A percentile compares a stretch with the other conserved stretches of the same genome.
phyloP scores from a whole-genome alignment of 1,284 basidiomycete genomes.

The Cystobasidiaceae sp. region DNA sequence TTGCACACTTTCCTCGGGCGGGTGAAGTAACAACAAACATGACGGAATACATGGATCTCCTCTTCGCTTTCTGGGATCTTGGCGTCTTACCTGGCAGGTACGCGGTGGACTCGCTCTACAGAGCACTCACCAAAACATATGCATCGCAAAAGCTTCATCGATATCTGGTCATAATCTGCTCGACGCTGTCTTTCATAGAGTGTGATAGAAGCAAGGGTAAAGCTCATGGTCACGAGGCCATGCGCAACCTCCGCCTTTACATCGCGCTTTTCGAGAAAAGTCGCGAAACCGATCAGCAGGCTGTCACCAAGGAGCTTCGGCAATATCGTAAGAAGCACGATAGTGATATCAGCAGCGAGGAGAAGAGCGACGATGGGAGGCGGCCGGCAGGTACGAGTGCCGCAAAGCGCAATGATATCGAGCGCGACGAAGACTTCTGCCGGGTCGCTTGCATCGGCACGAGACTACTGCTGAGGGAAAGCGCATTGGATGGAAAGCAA shows the following conservation, averaged over 20 bases:
- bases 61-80: slow-evolving; percentile 19
- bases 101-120: slow-evolving; percentile 21
- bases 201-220: slow-evolving; percentile 1
- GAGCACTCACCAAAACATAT: slow-evolving; percentile 20
- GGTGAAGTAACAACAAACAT: slow-evolving; percentile 17
- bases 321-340: slow-evolving; percentile 27
- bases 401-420: not conserved
- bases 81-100: slow-evolving; percentile 13
- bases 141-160: slow-evolving; percentile 20
- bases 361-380: slow-evolving; percentile 34
- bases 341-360: slow-evolving; percentile 36
- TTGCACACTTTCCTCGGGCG: slow-evolving; percentile 19
- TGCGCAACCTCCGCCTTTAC: slow-evolving; percentile 71
- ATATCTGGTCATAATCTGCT: slow-evolving; percentile 10
- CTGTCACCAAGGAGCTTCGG: slow-evolving; percentile 47
- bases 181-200: slow-evolving; percentile 14
- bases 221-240: slow-evolving; percentile 5
- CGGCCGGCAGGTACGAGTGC: slow-evolving; percentile 34
- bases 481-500: slow-evolving; percentile 44
- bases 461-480: slow-evolving; percentile 10
- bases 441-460: slow-evolving; percentile 21
- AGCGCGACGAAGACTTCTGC: slow-evolving; percentile 27
- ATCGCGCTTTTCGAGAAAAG: slow-evolving; percentile 76
- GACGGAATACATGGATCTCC: slow-evolving; percentile 13
- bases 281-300: slow-evolving; percentile 56